Conservation (phyloP, 2,329 filamentous ascomycete genomes). For the Aspergillus niger region DNA sequence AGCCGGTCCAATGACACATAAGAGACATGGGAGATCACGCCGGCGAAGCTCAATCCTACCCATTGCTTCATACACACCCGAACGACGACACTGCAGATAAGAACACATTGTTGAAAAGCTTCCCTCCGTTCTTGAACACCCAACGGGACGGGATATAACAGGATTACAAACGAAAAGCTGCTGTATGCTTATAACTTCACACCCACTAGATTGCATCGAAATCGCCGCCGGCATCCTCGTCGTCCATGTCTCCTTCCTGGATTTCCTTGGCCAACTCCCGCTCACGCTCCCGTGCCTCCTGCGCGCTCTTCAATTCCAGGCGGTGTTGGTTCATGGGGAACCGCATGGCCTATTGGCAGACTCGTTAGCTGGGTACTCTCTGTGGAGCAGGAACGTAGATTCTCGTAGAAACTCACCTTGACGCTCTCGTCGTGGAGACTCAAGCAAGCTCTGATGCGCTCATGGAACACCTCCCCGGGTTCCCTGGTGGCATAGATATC, state of each 20-base stretch:
- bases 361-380: neutral
- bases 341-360: conserved; percentile 74
- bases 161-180: conserved; percentile 20
- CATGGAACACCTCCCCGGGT: conserved; percentile 95
- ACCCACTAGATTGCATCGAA: conserved; percentile 84
- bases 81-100: conserved; percentile 30
- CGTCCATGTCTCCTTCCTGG: conserved; percentile 93
- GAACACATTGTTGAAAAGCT: conserved; percentile 30
- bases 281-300: conserved; percentile 96
- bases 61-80: conserved; percentile 31
- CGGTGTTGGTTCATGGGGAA: conserved; percentile 99
- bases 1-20: conserved; percentile 28
- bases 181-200: conserved; percentile 23
- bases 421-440: conserved; percentile 95
- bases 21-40: conserved; percentile 31
- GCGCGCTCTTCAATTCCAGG: conserved; percentile 94
- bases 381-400: neutral
- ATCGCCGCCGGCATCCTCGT: conserved; percentile 92
- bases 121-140: conserved; percentile 16
- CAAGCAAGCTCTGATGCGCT: conserved; percentile 89
- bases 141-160: conserved; percentile 14
- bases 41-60: conserved; percentile 29
- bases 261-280: conserved; percentile 98
- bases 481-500: conserved; percentile 96
- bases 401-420: conserved; percentile 64